Evolutionary conservation across 2,329 filamentous ascomycete genomes (phyloP).

Genomic region (Exophiala viscosa): DNA sequence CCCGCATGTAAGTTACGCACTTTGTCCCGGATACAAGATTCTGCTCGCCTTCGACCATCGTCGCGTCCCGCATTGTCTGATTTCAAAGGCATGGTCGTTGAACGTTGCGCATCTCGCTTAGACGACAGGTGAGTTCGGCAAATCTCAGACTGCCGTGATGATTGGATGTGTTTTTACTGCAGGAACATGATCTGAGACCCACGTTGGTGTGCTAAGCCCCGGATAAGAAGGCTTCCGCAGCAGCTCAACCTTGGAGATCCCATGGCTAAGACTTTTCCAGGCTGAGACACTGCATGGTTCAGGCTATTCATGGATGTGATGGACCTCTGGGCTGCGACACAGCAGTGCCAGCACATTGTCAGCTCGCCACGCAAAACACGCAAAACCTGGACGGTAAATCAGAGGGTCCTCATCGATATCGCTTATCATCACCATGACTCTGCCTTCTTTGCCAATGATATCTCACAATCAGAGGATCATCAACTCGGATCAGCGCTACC

Average conservation of each 20-base stretch:
- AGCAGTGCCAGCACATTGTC: slow-evolving; percentile 22
- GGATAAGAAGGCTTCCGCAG: slow-evolving; percentile 12
- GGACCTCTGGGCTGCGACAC: slow-evolving; percentile 19
- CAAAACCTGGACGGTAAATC: slow-evolving; percentile 15
- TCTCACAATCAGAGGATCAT: slow-evolving; percentile 16
- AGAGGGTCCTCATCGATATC: slow-evolving; percentile 14
- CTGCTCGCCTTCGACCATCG: slow-evolving; percentile 13
- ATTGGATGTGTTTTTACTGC: slow-evolving; percentile 18
- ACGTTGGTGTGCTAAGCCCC: slow-evolving; percentile 9
- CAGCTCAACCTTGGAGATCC: slow-evolving; percentile 13
- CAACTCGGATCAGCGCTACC: slow-evolving; percentile 15
- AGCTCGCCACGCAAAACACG: slow-evolving; percentile 21
- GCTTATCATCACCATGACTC: slow-evolving; percentile 13
- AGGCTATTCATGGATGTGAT: slow-evolving; percentile 9
- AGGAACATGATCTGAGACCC: slow-evolving; percentile 10
- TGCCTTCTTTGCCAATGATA: slow-evolving; percentile 18
- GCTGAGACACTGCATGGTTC: slow-evolving; percentile 18
- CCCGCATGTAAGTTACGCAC: slow-evolving; percentile 13
- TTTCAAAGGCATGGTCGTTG: slow-evolving; percentile 12
- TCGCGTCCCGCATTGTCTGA: slow-evolving; percentile 15
- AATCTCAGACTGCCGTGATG: slow-evolving; percentile 16
- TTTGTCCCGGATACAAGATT: slow-evolving; percentile 10
- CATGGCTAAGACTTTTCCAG: slow-evolving; percentile 9
- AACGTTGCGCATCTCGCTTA: slow-evolving; percentile 12
- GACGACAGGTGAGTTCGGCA: slow-evolving; percentile 9